phyloP scores from a whole-genome alignment of 2,329 filamentous ascomycete genomes.

The Fusarium sp. region DNA sequence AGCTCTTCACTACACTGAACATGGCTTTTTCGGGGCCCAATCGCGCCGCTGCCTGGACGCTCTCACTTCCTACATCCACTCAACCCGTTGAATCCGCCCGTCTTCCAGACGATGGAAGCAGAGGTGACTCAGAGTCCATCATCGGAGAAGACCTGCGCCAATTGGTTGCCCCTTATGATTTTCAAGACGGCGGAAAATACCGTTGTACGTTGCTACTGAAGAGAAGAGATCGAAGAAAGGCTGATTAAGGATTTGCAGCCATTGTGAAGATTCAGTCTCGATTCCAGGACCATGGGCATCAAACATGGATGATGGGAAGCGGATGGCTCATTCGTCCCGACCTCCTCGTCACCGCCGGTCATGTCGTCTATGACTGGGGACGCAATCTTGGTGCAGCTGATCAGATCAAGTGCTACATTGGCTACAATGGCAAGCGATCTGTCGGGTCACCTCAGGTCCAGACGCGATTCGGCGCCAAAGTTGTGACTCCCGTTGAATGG shows the following conservation, averaged over 20 bases:
- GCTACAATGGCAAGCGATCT: constrained; percentile 43
- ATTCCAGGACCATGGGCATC: neutral
- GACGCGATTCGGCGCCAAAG: neutral
- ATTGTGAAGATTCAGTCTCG: constrained; percentile 31
- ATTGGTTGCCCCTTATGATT: neutral
- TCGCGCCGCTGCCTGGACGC: neutral
- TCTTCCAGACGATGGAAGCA: neutral
- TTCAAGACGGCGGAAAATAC: neutral
- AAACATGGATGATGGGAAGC: constrained; percentile 35
- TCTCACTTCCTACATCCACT: neutral
- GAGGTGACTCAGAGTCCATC: neutral
- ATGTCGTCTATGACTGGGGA: constrained; percentile 28
- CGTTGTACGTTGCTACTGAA: neutral
- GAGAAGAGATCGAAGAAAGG: accelerated
- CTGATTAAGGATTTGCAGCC: neutral
- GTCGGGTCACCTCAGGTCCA: neutral
- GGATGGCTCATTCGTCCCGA: constrained; percentile 37
- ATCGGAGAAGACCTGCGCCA: neutral
- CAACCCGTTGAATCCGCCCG: neutral
- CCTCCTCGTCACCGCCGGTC: constrained; percentile 34
- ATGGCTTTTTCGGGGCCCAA: neutral
- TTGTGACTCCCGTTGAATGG: constrained; percentile 37
- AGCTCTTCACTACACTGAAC: neutral
- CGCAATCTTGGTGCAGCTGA: neutral
- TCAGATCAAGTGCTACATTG: constrained; percentile 47